Base-by-base conservation (phyloP, 2,329 filamentous ascomycete genomes). In the Pyrenophora seminiperda region DNA sequence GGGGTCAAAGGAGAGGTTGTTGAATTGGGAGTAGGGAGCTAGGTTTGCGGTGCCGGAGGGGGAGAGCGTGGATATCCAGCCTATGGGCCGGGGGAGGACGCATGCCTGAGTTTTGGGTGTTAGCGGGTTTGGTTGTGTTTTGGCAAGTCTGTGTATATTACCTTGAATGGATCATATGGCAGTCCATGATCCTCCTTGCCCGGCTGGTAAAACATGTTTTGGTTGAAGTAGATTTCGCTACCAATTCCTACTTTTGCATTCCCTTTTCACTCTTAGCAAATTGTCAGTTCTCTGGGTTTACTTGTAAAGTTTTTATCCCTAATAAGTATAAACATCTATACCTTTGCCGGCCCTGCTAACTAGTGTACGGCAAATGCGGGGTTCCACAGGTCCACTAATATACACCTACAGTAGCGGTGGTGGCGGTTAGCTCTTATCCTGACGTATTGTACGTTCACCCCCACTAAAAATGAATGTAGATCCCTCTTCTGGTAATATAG, bases 11-110 rank as follows among this genome's bases (percentile, higher is more conserved):
- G 81, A 84, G 0, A 86, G 76, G 56, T 85, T 85, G 67, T 81
- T 84, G 76, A 86, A 86, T 68, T 86, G 83, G 0, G 74, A 79
- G 70, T 82, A 86, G 0, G 83, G 83, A 0, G 83, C 83, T 2
- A 86, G 76, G 57, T 85, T 85, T 63, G 80, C 73, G 40, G 70
- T 62, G 50, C 78, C 77, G 5, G 66, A 56, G 13, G 62, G 60
- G n/a, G 77, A 79, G 50, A 77, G 73, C 0, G 83, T 84, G 17
- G 78, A 82, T 61, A 86, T 85, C 82, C 83, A 86, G 56, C 83
- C 83, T 42, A 86, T 85, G 17, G 83, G 82, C 13, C 83, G 77
- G 13, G 83, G 83, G 33, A 84, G 73, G 2, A 86, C 82, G 66
- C 83, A 85, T 27, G 77, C 76, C 77, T 81, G 13, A 49, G 29